Evolutionary conservation across 306 rosid genomes (phyloP).

Genomic region (Hippophae gyantsensis): DNA sequence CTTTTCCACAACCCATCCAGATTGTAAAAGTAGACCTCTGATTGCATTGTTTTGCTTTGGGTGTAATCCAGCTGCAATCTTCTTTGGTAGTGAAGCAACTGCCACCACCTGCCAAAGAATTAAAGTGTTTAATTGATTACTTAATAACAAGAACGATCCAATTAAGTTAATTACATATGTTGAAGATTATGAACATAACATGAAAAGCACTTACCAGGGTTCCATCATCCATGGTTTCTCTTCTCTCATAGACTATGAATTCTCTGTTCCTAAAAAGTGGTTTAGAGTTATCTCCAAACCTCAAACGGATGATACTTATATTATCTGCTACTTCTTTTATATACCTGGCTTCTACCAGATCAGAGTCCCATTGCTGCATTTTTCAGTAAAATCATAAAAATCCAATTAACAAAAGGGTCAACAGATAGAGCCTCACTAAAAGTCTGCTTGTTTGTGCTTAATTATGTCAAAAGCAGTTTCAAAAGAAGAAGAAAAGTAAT

Average conservation of each 20-base stretch:
- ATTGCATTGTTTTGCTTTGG: constrained; percentile 78
- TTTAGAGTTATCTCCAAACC: constrained; percentile 76
- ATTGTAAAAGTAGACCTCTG: constrained; percentile 70
- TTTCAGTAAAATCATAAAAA: constrained; percentile 8
- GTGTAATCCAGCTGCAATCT: constrained; percentile 78
- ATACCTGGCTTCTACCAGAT: constrained; percentile 76
- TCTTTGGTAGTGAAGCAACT: constrained; percentile 83
- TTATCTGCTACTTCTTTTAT: constrained; percentile 63
- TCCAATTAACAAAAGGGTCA: not conserved
- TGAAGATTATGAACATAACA: too few species aligned
- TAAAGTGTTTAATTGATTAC: too few species aligned
- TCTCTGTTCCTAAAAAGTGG: constrained; percentile 76
- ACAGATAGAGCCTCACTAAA: not conserved
- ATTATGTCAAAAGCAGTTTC: not conserved
- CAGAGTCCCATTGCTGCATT: constrained; percentile 87
- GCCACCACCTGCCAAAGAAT: constrained; percentile 55
- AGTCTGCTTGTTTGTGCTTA: not conserved
- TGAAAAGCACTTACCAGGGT: constrained; percentile 44
- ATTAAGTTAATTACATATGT: not conserved
- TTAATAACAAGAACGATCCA: not conserved
- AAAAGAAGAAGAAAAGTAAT: too few species aligned
- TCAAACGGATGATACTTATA: constrained; percentile 67
- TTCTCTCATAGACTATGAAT: constrained; percentile 75
- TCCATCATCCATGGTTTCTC: constrained; percentile 90
- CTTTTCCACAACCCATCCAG: constrained; percentile 91